Conservation (phyloP, 2,329 filamentous ascomycete genomes). For the Cladosporium sp. region DNA sequence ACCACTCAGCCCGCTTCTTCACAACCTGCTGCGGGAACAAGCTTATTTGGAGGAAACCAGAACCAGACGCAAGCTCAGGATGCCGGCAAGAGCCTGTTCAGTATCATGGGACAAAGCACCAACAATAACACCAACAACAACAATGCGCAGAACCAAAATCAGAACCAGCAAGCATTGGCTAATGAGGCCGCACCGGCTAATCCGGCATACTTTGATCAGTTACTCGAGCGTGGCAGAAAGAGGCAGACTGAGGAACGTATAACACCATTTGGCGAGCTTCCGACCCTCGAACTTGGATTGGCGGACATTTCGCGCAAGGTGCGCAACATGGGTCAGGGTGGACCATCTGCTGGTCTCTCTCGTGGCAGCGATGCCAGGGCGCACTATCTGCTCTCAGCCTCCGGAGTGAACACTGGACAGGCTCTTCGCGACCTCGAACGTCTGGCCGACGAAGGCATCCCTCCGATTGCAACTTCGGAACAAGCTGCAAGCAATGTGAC, state of each 20-base stretch:
- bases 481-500: conserved; percentile 2
- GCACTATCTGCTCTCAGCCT: conserved; percentile 89
- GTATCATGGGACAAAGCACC: conserved; percentile 15
- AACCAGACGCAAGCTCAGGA: conserved; percentile 13
- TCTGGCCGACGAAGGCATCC: conserved; percentile 20
- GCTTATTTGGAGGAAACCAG: conserved; percentile 14
- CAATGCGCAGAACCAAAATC: conserved; percentile 9
- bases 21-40: conserved; percentile 11
- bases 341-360: conserved; percentile 52
- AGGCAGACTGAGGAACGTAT: conserved; percentile 65
- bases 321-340: conserved; percentile 73
- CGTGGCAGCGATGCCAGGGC: conserved; percentile 48
- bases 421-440: conserved; percentile 72
- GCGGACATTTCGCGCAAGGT: conserved; percentile 76
- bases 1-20: conserved; percentile 10
- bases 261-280: conserved; percentile 67
- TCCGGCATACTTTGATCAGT: conserved; percentile 61
- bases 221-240: conserved; percentile 61
- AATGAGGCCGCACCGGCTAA: conserved; percentile 35
- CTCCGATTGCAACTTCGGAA: neutral
- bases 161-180: conserved; percentile 17
- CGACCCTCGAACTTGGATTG: conserved; percentile 83
- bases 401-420: conserved; percentile 81
- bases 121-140: conserved; percentile 15
- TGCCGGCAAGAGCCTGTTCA: conserved; percentile 23